Percentiles rank a stretch among this genome's conserved stretches.
These are phyloP conservation scores for Brassica cretica DNA, from an alignment of 345 rosid genomes.

Conservation along the genomic window DNA sequence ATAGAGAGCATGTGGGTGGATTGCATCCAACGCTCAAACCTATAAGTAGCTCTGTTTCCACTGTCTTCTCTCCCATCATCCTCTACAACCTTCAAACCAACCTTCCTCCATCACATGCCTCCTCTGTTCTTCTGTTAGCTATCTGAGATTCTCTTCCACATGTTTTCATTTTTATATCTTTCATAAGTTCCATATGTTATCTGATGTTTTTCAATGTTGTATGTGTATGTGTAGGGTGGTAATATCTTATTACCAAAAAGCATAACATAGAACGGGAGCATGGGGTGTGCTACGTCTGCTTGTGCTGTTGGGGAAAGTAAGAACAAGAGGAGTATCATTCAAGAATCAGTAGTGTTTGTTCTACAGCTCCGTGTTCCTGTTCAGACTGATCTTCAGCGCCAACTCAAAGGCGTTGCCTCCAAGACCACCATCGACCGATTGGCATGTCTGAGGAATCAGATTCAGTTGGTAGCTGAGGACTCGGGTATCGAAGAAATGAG, in stretches of 20 bases:
- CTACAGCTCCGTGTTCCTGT: constrained; percentile 62
- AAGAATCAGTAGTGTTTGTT: constrained; percentile 61
- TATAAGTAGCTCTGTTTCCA: constrained; percentile 26
- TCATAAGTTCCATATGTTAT: not conserved
- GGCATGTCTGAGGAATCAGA: constrained; percentile 62
- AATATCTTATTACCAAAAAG: constrained; percentile 33
- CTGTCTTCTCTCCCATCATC: constrained; percentile 20
- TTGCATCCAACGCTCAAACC: constrained; percentile 26
- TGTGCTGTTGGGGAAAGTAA: constrained; percentile 49
- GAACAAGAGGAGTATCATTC: constrained; percentile 57
- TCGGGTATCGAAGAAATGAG: constrained; percentile 46
- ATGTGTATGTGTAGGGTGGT: constrained; percentile 37
- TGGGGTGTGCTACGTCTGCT: constrained; percentile 79
- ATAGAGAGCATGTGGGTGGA: constrained; percentile 33
- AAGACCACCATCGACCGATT: constrained; percentile 48
- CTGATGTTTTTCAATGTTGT: not conserved
- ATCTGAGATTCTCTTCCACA: constrained; percentile 14
- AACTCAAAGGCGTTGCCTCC: constrained; percentile 64
- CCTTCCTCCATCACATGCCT: constrained; percentile 34
- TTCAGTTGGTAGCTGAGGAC: constrained; percentile 66
- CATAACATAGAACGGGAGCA: constrained; percentile 23
- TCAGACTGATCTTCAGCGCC: constrained; percentile 63
- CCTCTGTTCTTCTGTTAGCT: constrained; percentile 5
- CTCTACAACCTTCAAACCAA: constrained; percentile 33
- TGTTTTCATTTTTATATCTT: constrained; percentile 1